Evolutionary conservation across 306 rosid species (phyloP), one percentile per base, ranked within the genome.

Genomic region (Lathyrus oleraceus): DNA sequence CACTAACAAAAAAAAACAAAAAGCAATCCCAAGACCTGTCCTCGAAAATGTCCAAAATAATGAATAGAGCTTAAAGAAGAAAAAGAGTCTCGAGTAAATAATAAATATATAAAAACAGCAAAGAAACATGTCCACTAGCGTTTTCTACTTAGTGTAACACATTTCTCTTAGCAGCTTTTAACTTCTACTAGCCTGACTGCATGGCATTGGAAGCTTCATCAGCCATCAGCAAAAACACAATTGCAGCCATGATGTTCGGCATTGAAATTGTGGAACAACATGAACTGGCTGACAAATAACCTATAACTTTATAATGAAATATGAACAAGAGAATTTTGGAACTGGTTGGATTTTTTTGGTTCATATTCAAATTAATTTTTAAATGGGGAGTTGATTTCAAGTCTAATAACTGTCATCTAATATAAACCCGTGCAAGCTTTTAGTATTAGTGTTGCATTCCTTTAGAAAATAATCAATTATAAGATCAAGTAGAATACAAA

Each of bases 1-100:
- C 48, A 43, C 39, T 66, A 36, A 62, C n/a, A 30, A 69, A 30
- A 30, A 76, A 72, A 71, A 72, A 65, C 51, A 40, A 47, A 81
- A 71, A 9, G 61, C 36, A 65, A 65, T 60, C 49, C 32, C 13
- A 32, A 78, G 49, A 75, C 56, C 43, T 73, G 44, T 69, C 65
- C 79, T 65, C 62, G 47, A 80, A 66, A 62, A 16, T 28, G 21
- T 64, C 45, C 45, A 53, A 58, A 63, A 60, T 28, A 69, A 25
- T 76, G 60, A 61, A 61, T 53, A 60, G 30, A 43, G 25, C 70
- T 35, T 43, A 72, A 23, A 60, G 25, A 51, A 65, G 45, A 68
- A 72, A 59, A 11, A 53, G 71, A 49, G 51, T 19, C 52, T 10
- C 45, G 19, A 47, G 59, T 1, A 15, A 30, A 23, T 40, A 47